These are phyloP conservation scores for Solanum hybrid DNA, from an alignment of 305 asterid species.

Conservation along the genomic window DNA sequence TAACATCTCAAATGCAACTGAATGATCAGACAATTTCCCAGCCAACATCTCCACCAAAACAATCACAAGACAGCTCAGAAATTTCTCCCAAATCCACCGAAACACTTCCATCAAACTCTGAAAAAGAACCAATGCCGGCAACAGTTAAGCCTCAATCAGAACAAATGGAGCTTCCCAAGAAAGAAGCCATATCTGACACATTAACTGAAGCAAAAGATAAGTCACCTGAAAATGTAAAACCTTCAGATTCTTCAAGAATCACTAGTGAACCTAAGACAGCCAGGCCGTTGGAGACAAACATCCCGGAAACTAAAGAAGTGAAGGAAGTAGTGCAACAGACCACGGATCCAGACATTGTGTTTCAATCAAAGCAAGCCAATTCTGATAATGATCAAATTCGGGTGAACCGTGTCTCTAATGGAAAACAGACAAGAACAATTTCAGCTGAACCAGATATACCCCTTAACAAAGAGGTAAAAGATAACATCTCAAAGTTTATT, in stretches of 20 bases:
- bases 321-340: conserved; percentile 27
- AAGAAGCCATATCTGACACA: conserved; percentile 10
- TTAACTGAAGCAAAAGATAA: neutral
- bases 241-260: conserved; percentile 10
- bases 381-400: conserved; percentile 12
- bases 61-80: conserved; percentile 8
- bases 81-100: neutral
- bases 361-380: conserved; percentile 15
- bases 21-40: neutral
- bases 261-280: conserved; percentile 4
- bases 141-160: neutral
- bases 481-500: conserved; percentile 30
- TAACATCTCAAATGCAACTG: neutral
- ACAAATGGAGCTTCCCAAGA: conserved; percentile 8
- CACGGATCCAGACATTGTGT: conserved; percentile 2
- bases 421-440: conserved; percentile 17
- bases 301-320: conserved; percentile 10
- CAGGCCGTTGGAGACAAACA: neutral
- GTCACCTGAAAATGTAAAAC: neutral
- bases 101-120: neutral
- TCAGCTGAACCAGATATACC: conserved; percentile 21
- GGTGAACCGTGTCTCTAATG: conserved; percentile 16
- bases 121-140: neutral
- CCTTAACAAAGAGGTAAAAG: conserved; percentile 33
- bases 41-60: conserved; percentile 25